A percentile compares a stretch with the other conserved stretches of the same genome.
phyloP scores from a whole-genome alignment of 129 eudicot species.

The Pseudognaphalium luteoalbum region DNA sequence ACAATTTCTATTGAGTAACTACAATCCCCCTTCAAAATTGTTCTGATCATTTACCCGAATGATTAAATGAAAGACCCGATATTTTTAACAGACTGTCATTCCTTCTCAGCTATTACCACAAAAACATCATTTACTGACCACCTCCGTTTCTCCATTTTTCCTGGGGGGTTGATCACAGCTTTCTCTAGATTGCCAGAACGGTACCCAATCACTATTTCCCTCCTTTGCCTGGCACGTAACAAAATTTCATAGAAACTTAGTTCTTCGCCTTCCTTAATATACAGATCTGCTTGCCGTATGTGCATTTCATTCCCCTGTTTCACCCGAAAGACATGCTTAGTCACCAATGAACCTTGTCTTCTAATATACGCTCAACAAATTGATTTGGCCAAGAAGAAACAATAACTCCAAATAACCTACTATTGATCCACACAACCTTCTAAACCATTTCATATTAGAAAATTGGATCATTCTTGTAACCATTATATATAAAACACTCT shows the following conservation, averaged over 20 bases:
- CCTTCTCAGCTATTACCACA: slow-evolving; percentile 87
- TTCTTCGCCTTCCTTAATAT: slow-evolving; percentile 67
- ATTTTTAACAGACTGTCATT: slow-evolving; percentile 32
- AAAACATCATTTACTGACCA: slow-evolving; percentile 78
- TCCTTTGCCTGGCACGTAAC: slow-evolving; percentile 72
- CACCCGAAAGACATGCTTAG: neutral
- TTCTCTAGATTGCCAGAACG: slow-evolving; percentile 61
- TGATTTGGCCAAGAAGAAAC: neutral
- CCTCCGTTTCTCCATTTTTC: slow-evolving; percentile 49
- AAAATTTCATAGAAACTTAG: slow-evolving; percentile 73
- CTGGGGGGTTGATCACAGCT: slow-evolving; percentile 72
- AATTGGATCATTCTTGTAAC: neutral
- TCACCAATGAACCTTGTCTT: neutral
- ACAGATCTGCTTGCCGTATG: slow-evolving; percentile 73
- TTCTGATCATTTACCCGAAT: neutral
- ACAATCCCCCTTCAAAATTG: neutral
- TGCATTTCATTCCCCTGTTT: slow-evolving; percentile 83
- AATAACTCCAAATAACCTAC: neutral
- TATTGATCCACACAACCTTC: neutral
- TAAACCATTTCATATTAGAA: neutral
- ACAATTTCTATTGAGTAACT: neutral
- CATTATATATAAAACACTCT: neutral
- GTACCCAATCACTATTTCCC: slow-evolving; percentile 73
- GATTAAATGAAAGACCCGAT: neutral
- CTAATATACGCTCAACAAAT: neutral